Conservation (phyloP, 2,329 filamentous ascomycete species). For the Claviceps maximensis region DNA sequence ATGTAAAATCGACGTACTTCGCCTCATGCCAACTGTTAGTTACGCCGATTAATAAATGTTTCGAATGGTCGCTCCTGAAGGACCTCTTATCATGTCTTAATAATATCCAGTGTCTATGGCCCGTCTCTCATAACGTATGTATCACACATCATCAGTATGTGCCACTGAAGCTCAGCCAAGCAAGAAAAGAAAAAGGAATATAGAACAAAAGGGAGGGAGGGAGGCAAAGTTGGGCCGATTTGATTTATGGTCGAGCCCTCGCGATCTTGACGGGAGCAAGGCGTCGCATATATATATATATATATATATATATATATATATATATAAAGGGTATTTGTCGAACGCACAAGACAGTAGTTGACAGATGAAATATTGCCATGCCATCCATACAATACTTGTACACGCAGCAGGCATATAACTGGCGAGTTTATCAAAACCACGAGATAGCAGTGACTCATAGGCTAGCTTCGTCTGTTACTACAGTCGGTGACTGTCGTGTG, state of each 20-base stretch:
- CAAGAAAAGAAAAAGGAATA: neutral
- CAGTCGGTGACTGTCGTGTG: slow-evolving; percentile 16
- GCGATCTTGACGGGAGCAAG: neutral
- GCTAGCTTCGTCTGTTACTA: neutral
- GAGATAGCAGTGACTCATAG: neutral
- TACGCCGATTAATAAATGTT: neutral
- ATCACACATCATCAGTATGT: neutral
- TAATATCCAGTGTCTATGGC: neutral
- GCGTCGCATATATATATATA: neutral
- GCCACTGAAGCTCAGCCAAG: neutral
- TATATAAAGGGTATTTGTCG: no score
- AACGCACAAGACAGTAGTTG: neutral
- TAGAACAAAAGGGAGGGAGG: neutral
- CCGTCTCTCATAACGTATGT: neutral
- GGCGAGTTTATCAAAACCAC: neutral
- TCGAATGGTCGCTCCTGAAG: neutral
- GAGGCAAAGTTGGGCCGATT: neutral
- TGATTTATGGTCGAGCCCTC: neutral
- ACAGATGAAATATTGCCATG: neutral
- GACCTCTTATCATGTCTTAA: neutral
- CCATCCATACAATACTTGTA: neutral
- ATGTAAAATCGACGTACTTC: no score
- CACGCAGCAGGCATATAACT: no score
- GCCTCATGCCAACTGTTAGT: neutral
- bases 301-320: no score